Evolutionary conservation across 2,329 filamentous ascomycete genomes (phyloP), one percentile per base, ranked within the genome.

Genomic region (Mycocentrospora acerina): DNA sequence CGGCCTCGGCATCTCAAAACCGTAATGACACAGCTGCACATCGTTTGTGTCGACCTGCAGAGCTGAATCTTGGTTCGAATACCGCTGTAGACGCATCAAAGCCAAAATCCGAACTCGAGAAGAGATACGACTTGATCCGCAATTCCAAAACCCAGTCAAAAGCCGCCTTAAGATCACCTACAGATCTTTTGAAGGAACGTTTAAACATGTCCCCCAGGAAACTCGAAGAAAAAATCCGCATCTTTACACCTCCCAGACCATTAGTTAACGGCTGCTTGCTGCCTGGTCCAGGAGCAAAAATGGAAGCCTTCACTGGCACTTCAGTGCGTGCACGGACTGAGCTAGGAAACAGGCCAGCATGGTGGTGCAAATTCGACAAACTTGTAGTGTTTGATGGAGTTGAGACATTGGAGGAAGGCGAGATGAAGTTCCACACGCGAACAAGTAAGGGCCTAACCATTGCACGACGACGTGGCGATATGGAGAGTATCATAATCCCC

Each of bases 331-430:
- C 60, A 7, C 37, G 46, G 5, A 66, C 60, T 3, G 54, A 59
- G 26, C 35, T 44, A 4, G 32, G 33, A 3, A 32, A 43, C 4
- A 43, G 55, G 3, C 58, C 62, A 1, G 55, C 60, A 4, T 66
- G 62, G 62, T 66, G 62, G 62, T 66, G 62, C 35, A 64, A 64
- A 30, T 48, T 57, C 24, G 62, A 66, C 28, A 60, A 57, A 32
- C 46, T 66, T 2, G 61, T 64, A 4, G 51, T 66, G 0, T 65
- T 65, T 14, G 61, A 66, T 26, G 62, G 61, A 1, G 28, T 58
- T 1, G 51, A 57, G 4, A 35, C 34, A 3, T 11, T 27, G 6
- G 46, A 34, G 3, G 26, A 48, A 14, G 57, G 42, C 2, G 38
- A 51, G 3, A 2, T 43, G 30, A 53, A 35, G 28, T 44, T 59